Percentiles rank a stretch among this genome's conserved stretches.
phyloP scores from a whole-genome alignment of 2,329 filamentous ascomycete species.

The Colletotrichum neosansevieriae region DNA sequence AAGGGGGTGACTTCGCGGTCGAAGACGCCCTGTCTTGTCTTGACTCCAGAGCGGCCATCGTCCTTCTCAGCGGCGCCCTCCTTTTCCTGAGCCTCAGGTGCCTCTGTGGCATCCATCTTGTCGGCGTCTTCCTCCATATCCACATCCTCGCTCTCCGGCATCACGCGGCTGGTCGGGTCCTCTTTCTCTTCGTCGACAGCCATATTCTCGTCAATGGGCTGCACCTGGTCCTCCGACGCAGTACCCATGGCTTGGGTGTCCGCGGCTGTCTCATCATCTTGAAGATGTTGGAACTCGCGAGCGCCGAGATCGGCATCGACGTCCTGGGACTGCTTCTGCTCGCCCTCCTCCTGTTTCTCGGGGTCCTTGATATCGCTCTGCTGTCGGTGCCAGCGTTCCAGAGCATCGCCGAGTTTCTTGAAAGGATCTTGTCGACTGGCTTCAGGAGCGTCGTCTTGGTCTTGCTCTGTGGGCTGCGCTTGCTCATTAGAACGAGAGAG shows the following conservation, averaged over 20 bases:
- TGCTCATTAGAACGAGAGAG: slow-evolving; percentile 62
- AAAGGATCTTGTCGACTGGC: slow-evolving; percentile 76
- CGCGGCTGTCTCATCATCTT: slow-evolving; percentile 82
- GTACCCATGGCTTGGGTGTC: slow-evolving; percentile 93
- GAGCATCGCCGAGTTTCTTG: slow-evolving; percentile 92
- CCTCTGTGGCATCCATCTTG: slow-evolving; percentile 56
- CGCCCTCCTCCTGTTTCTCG: slow-evolving; percentile 64
- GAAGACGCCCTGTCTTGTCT: slow-evolving; percentile 69
- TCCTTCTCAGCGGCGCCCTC: slow-evolving; percentile 56
- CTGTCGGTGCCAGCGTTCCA: slow-evolving; percentile 93
- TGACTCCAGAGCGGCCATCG: slow-evolving; percentile 69
- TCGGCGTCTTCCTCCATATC: slow-evolving; percentile 63
- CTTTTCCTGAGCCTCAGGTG: slow-evolving; percentile 42
- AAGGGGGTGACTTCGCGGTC: slow-evolving; percentile 61
- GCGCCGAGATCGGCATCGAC: slow-evolving; percentile 78
- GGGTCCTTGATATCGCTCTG: slow-evolving; percentile 83
- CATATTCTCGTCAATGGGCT: slow-evolving; percentile 88
- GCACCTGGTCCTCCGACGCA: slow-evolving; percentile 87
- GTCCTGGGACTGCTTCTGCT: slow-evolving; percentile 61
- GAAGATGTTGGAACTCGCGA: slow-evolving; percentile 93
- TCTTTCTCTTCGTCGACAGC: slow-evolving; percentile 83
- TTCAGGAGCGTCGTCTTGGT: slow-evolving; percentile 58
- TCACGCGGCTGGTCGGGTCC: slow-evolving; percentile 57
- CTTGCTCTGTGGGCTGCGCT: slow-evolving; percentile 55
- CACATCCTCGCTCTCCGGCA: slow-evolving; percentile 64